Base-by-base conservation (phyloP, 306 rosid species). In the Trichosanthes cucumerina region DNA sequence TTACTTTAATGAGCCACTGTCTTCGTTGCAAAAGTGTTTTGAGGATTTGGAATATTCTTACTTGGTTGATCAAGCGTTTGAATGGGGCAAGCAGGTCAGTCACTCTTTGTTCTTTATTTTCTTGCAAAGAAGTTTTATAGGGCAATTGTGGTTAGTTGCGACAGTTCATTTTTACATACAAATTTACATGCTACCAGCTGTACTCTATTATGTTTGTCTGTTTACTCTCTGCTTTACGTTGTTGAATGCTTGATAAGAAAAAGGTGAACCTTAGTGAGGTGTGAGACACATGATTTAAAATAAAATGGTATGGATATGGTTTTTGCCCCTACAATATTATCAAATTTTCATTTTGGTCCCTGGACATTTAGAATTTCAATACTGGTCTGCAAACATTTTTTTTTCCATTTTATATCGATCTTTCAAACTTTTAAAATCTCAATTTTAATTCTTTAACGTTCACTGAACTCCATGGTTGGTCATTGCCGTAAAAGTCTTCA, bases 51-150 rank as follows among this genome's bases (percentile, higher is more conserved):
- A 95, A 85, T 95, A 95, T 86, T 95, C 99, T 12, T 84, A 87
- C 87, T 86, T 95, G 87, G 98, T 95, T 80, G 99, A 95, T 87
- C 88, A 85, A 84, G 99, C 99, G 59, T 79, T 82, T 76, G 97
- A 87, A 84, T 92, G 97, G 99, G 97, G 97, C 86, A 95, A 91
- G 88, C 96, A 92, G 97, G 99, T 92, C 84, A 88, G 92, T 62
- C 84, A 84, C 82, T 88, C 82, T 58, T 77, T 78, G 82, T 85
- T 81, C 87, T 80, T 87, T 85, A 82, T 53, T 80, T 81, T 79
- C 79, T 64, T 86, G 49, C 82, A 87, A 83, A 84, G 85, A 82
- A 74, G 87, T 84, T 83, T 83, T 80, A 81, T 86, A 83, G 83
- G 43, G n/a, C 76, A 71, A 24, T 24, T 43, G 8, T 16, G 3